Base-by-base conservation (phyloP, 2,329 filamentous ascomycete species). In the Thermoascus crustaceus region DNA sequence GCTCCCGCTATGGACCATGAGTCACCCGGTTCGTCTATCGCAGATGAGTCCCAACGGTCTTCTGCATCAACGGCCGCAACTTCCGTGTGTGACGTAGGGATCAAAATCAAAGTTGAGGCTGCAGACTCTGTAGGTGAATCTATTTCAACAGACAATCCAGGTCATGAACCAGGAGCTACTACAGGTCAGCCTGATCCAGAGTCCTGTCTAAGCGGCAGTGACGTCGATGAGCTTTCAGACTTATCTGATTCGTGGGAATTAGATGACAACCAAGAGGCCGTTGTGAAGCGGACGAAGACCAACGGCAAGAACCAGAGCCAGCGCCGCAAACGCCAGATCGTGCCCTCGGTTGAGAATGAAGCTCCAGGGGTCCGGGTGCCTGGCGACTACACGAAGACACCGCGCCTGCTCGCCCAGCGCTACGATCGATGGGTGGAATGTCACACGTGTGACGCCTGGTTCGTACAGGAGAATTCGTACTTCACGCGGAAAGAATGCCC, bases 381-480 rank as follows among this genome's bases (percentile, higher is more conserved):
- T 0, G 82, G 84, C 1, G 85, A 91, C 60, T 96, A 96, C 61
- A 80, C 85, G 19, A 76, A 89, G 13, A 94, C 86, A 0, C 73
- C 78, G 1, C 69, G 80, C 8, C 71, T 95, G 0, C 75, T 95
- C 1, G 78, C 79, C 0, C 80, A 87, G 43, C 78, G 82, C 65
- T 69, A 87, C 68, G 69, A 86, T 70, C 53, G 75, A 38, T 96
- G 88, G 89, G 84, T 94, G 29, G 77, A 86, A 43, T 98, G 91
- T 63, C 84, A 78, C 34, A 86, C 83, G 17, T 98, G 91, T 63
- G 75, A 76, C 32, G 73, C 73, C 1, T 77, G 80, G 40, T 98
- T 96, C 55, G 82, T 96, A 4, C 89, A 96, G 58, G 73, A 78
- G 25, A 83, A 96, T 44, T 86, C 85, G 0, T 95, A 94, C 57